These are phyloP conservation scores for Calonectria ilicicola DNA, from an alignment of 2,329 filamentous ascomycete species.

Conservation along the genomic window DNA sequence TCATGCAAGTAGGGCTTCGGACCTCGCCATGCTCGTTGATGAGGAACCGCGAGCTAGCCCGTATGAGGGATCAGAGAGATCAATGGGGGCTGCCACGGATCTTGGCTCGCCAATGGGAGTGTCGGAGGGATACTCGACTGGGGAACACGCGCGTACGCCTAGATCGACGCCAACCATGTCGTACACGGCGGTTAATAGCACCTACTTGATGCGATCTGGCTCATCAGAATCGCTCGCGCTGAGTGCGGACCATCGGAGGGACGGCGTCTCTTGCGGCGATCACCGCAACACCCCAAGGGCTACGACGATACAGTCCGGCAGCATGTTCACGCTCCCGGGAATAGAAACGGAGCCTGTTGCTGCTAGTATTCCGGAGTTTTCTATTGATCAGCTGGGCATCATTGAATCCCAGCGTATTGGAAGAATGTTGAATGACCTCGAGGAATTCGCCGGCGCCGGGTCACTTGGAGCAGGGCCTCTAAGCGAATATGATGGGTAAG, in stretches of 20 bases:
- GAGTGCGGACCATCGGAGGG: constrained; percentile 11
- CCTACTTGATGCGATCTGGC: constrained; percentile 2
- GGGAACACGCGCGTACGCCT: constrained; percentile 6
- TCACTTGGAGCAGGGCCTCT: constrained; percentile 19
- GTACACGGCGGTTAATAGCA: constrained; percentile 26
- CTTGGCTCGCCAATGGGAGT: constrained; percentile 4
- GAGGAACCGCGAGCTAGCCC: constrained; percentile 18
- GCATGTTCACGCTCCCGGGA: constrained; percentile 30
- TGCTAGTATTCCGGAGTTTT: background rate
- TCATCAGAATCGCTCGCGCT: constrained; percentile 11
- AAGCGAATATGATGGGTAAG: background rate
- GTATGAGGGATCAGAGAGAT: constrained; percentile 26
- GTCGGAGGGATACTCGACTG: constrained; percentile 9
- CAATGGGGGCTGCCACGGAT: constrained; percentile 14
- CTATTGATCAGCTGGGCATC: constrained; percentile 10
- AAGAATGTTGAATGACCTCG: constrained; percentile 38
- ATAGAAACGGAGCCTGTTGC: background rate
- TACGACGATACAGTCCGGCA: background rate
- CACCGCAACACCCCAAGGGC: background rate
- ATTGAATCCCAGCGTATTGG: constrained; percentile 36
- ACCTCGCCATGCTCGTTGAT: constrained; percentile 12
- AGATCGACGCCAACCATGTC: constrained; percentile 24
- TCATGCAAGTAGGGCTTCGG: constrained; percentile 4
- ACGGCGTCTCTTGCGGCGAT: constrained; percentile 8
- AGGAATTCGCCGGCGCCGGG: constrained; percentile 39